Conservation (phyloP, 768 basidiomycete genomes). For the Leccinum barrowsii region DNA sequence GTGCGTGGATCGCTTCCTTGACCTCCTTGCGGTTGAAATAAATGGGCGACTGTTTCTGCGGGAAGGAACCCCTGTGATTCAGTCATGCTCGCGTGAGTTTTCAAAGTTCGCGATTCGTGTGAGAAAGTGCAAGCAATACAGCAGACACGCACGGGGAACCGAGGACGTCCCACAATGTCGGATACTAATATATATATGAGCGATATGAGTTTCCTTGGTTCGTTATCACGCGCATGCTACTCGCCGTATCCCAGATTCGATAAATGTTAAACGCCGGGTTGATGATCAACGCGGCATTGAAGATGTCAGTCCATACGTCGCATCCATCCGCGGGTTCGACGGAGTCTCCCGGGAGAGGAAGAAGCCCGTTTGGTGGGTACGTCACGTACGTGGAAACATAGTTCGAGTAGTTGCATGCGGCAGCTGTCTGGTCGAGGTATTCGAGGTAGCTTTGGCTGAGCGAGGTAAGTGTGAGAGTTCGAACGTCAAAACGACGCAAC, state of each 20-base stretch:
- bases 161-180: conserved; percentile 74
- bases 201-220: background rate
- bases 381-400: conserved; percentile 62
- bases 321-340: conserved; percentile 47
- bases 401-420: conserved; percentile 56
- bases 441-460: conserved; percentile 65
- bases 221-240: conserved; percentile 5
- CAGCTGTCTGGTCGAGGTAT: conserved; percentile 51
- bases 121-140: background rate
- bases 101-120: background rate
- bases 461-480: background rate
- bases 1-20: conserved; percentile 65
- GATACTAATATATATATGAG: conserved; percentile 35
- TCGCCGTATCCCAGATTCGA: conserved; percentile 66
- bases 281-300: conserved; percentile 53
- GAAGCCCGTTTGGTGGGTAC: conserved; percentile 61
- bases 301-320: conserved; percentile 65
- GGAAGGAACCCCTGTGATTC: conserved; percentile 53
- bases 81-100: background rate
- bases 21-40: conserved; percentile 72
- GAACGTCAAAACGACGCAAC: background rate
- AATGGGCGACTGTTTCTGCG: conserved; percentile 54
- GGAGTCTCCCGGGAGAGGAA: conserved; percentile 67
- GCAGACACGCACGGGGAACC: conserved; percentile 67
- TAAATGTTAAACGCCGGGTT: conserved; percentile 81